A percentile compares a stretch with the other conserved stretches of the same genome.
Evolutionary conservation across 129 eudicot genomes (phyloP).

Genomic region (Glebionis coronaria): DNA sequence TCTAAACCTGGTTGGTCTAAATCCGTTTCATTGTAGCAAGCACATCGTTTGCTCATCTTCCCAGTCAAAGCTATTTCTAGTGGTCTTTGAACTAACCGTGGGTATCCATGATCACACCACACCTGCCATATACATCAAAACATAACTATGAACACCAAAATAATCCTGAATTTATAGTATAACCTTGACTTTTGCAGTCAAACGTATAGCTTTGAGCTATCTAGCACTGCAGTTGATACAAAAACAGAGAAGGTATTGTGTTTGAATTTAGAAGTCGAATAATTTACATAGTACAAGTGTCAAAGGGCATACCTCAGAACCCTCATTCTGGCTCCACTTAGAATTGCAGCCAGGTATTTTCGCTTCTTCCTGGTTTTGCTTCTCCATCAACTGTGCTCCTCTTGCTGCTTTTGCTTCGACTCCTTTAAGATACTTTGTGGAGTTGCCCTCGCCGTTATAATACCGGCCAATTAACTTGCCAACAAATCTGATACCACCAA

Average conservation of each 20-base stretch:
- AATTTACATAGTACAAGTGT: no score
- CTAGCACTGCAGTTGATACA: neutral
- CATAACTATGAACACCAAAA: neutral
- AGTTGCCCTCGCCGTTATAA: constrained; percentile 63
- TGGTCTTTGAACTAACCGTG: constrained; percentile 87
- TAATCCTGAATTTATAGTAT: neutral
- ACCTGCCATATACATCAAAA: constrained; percentile 49
- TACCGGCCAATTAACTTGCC: constrained; percentile 85
- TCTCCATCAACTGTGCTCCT: constrained; percentile 88
- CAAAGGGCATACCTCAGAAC: constrained; percentile 63
- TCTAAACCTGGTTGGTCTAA: constrained; percentile 67
- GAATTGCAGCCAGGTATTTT: constrained; percentile 83
- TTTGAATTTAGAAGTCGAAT: no score
- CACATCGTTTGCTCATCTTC: constrained; percentile 96
- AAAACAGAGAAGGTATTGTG: no score
- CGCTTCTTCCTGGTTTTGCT: constrained; percentile 85
- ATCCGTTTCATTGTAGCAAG: constrained; percentile 59
- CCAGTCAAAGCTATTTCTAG: constrained; percentile 84
- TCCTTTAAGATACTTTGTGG: constrained; percentile 87
- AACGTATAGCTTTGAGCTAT: neutral
- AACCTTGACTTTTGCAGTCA: constrained; percentile 10
- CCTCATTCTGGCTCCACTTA: constrained; percentile 94
- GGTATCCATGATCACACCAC: constrained; percentile 92
- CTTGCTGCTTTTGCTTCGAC: constrained; percentile 95
- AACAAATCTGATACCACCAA: constrained; percentile 42